phyloP scores from a whole-genome alignment of 306 rosid genomes.

The Casuarina glauca region DNA sequence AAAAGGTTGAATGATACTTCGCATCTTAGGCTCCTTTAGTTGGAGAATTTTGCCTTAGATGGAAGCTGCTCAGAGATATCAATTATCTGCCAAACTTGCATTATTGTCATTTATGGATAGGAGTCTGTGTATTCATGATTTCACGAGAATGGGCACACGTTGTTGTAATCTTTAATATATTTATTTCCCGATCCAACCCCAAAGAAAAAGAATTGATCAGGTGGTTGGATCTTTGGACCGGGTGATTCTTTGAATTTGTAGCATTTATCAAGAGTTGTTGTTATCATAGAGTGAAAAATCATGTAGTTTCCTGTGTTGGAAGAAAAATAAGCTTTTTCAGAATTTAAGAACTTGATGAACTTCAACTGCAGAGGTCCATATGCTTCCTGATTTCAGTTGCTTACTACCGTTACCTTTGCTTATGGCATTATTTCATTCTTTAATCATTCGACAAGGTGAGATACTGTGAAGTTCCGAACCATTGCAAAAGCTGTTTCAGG shows the following conservation, averaged over 20 bases:
- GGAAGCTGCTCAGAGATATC: conserved; percentile 6
- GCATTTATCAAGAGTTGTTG: conserved; percentile 36
- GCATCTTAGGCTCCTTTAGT: conserved; percentile 91
- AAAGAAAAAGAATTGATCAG: conserved; percentile 29
- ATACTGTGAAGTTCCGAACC: too few relatives aligned
- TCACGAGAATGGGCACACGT: conserved; percentile 31
- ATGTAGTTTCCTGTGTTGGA: conserved; percentile 20
- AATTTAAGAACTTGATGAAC: background rate
- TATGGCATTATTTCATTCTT: too few relatives aligned
- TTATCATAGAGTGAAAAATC: conserved; percentile 15
- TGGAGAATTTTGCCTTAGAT: background rate
- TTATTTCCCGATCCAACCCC: conserved; percentile 46
- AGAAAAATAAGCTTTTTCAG: conserved; percentile 14
- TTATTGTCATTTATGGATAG: conserved; percentile 17
- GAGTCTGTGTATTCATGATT: conserved; percentile 11
- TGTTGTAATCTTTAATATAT: conserved; percentile 50
- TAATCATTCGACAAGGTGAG: too few relatives aligned
- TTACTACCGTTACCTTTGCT: too few relatives aligned
- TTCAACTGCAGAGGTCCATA: background rate
- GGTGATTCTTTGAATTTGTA: conserved; percentile 51
- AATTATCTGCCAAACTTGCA: conserved; percentile 22
- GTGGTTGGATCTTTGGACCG: conserved; percentile 46
- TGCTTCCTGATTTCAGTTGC: background rate
- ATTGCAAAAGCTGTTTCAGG: too few relatives aligned
- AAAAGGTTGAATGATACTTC: conserved; percentile 85